A percentile compares a stretch with the other conserved stretches of the same genome.
phyloP scores from a whole-genome alignment of 163 green algal genomes.

The Scenedesmus sp. region DNA sequence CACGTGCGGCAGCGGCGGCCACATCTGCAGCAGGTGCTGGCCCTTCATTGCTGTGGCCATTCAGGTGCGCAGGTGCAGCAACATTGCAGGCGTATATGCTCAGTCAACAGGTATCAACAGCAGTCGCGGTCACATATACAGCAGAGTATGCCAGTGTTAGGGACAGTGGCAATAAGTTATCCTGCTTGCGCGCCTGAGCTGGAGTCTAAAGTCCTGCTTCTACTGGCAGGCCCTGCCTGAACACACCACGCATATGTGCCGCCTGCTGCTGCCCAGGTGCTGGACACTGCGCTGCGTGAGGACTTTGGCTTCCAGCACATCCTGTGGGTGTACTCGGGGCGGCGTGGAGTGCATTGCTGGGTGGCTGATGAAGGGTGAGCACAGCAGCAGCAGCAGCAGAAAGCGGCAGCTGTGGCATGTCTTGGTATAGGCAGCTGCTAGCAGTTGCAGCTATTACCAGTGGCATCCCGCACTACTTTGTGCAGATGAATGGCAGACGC shows the following conservation, averaged over 20 bases:
- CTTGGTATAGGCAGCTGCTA: no score
- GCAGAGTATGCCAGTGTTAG: neutral
- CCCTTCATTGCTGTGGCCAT: slow-evolving; percentile 96
- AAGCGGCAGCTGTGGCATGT: no score
- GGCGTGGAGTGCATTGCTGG: slow-evolving; percentile 97
- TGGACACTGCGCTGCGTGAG: slow-evolving; percentile 88
- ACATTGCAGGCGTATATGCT: no score
- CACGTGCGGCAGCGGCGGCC: slow-evolving; percentile 84
- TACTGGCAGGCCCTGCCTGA: no score
- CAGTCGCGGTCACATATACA: neutral
- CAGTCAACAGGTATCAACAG: neutral
- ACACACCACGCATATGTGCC: neutral
- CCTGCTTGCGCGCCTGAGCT: no score
- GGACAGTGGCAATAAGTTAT: no score
- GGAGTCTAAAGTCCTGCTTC: no score
- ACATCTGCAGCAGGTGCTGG: slow-evolving; percentile 97
- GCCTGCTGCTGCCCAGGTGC: slow-evolving; percentile 70
- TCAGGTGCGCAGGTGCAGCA: slow-evolving; percentile 68
- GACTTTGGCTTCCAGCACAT: slow-evolving; percentile 99
- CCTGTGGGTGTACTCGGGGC: slow-evolving; percentile 98
- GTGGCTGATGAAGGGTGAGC: slow-evolving; percentile 91
- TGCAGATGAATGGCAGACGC: no score
- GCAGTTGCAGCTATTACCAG: no score
- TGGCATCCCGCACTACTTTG: no score
- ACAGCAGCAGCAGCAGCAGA: neutral